Base-by-base conservation (phyloP, 768 basidiomycete species). In the Lactarius deliciosus region DNA sequence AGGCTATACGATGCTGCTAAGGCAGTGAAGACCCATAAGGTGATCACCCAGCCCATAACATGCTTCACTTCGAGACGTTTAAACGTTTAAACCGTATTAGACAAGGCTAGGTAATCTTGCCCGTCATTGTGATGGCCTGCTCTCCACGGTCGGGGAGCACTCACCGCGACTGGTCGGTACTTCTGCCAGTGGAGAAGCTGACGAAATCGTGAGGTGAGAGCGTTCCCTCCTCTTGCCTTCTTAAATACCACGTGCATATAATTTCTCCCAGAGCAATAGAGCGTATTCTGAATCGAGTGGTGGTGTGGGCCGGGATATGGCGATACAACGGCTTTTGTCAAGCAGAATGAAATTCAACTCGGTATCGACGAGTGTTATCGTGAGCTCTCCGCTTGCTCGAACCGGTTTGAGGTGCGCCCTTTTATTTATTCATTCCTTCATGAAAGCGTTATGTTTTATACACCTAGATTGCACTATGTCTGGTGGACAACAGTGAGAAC, bases 271-370 rank as follows among this genome's bases (percentile, higher is more conserved):
- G 66, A 10, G 28, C 54, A 2, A 55, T 68, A 6, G 58, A 64
- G 50, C 41, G 15, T 11, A 60, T 68, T 30, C 54, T 60, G 9
- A 13, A 16, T 18, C 57, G 54, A 45, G 53, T 64, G 18, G 22
- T n/a, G 10, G 43, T 20, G 13, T 68, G 66, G 66, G 58, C 32
- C 18, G 8, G 3, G 6, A n/a, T 55, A 64, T 18, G 4, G 34
- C 25, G 20, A 60, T 8, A 11, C 2, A 18, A 15, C 28, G 2
- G 41, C 28, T 62, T 78, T 81, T 69, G 56, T 80, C 18, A 72
- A 73, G 50, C 79, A 78, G 68, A 64, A 73, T 25, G 80, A 80
- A 58, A 79, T 82, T n/a, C 77, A 76, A 64, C 73, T 79, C 40
- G 80, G 78, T 1, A 76, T 82, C 50, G 77, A 79, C 58, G 70